Evolutionary conservation across 176 grass and related monocot species (phyloP).

Genomic region (Phoenix roebelenii): DNA sequence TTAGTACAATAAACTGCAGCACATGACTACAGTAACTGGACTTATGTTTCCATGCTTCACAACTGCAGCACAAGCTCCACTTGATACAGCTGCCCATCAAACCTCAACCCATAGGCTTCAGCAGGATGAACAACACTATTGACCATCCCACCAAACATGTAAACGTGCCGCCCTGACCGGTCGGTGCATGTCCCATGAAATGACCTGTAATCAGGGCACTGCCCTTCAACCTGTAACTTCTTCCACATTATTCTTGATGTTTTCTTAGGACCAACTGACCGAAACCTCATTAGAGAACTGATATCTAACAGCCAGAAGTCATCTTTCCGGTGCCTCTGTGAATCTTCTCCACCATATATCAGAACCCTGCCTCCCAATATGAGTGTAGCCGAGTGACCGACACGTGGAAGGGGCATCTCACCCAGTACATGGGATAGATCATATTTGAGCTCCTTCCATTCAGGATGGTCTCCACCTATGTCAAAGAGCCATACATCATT

Average conservation of each 20-base stretch:
- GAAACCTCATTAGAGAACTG: slow-evolving; percentile 33
- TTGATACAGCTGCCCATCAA: slow-evolving; percentile 71
- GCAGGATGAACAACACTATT: slow-evolving; percentile 16
- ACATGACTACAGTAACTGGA: too few species aligned
- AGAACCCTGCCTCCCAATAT: slow-evolving; percentile 72
- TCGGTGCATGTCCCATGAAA: slow-evolving; percentile 83
- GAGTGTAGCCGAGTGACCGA: slow-evolving; percentile 76
- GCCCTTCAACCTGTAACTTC: slow-evolving; percentile 52
- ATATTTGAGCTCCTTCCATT: slow-evolving; percentile 85
- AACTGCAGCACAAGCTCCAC: slow-evolving; percentile 55
- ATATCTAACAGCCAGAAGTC: slow-evolving; percentile 93
- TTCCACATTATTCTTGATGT: slow-evolving; percentile 59
- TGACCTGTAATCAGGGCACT: slow-evolving; percentile 55
- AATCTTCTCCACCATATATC: slow-evolving; percentile 89
- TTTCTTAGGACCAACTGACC: slow-evolving; percentile 40
- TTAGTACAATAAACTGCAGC: too few species aligned
- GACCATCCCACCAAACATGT: slow-evolving; percentile 82
- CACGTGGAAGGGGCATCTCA: slow-evolving; percentile 65
- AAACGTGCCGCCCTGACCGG: slow-evolving; percentile 50
- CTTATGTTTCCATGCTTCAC: background rate
- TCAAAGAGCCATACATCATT: slow-evolving; percentile 96
- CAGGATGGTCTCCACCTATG: slow-evolving; percentile 26
- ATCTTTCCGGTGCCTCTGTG: slow-evolving; percentile 61
- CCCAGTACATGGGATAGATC: slow-evolving; percentile 44
- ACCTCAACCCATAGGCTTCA: slow-evolving; percentile 46